Base-by-base conservation (phyloP, 108 stramenopile species). In the Fistulifera solaris region DNA sequence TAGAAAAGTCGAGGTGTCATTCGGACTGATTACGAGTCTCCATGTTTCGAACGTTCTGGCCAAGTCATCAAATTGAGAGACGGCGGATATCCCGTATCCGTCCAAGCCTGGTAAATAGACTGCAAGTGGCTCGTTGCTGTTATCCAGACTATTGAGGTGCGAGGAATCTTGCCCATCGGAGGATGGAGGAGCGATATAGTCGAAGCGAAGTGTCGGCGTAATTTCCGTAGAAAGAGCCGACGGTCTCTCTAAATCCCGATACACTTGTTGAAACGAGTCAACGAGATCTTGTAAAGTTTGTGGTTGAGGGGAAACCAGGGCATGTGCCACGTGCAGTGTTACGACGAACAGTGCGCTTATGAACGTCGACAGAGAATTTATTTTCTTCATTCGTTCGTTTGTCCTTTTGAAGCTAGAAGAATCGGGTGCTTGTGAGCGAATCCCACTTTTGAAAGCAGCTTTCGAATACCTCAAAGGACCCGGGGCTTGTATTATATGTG, bases 61-160 rank as follows among this genome's bases (percentile, higher is more conserved):
- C 54, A 94, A 54, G 63, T 88, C 88, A 68, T 81, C 72, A 41
- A 80, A 94, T 59, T 94, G 93, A 14, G 72, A 67, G 6, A 47
- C 63, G 0, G 84, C 93, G 2, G 88, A 87, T n/a, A 94, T 83
- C 1, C 93, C 93, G 21, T 70, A 72, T 10, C 93, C 85, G 64
- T 94, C 93, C 49, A 94, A 72, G 14, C 93, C 93, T 8, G 93
- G 93, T 14, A 94, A 56, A 52, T 88, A 94, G 0, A 94, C 8
- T 1, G 69, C 70, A 24, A 79, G 54, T 0, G 78, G 78, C 38
- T 71, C 71, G 8, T 54, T 41, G n/a, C 58, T 27, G 5, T 45
- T 46, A 41, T 63, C 57, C 27, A 59, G 54, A 15, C 46, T 22
- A 21, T 59, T 6, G 3, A 23, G 11, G 5, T 26, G 6, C 23